These are phyloP conservation scores for Vitellaria paradoxa DNA, from an alignment of 179 eudicot genomes.

Conservation along the genomic window DNA sequence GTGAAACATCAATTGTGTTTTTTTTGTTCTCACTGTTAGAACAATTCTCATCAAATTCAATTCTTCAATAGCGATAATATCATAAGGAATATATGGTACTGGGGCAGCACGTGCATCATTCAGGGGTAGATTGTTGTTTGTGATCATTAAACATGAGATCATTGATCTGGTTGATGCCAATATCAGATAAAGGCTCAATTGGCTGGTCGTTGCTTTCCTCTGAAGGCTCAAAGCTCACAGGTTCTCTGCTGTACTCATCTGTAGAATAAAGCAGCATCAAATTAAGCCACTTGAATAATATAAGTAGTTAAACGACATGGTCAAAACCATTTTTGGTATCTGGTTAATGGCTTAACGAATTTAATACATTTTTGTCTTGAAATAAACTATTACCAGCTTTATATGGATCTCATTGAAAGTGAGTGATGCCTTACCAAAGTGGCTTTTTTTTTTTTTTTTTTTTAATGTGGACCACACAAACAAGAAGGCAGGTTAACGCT, in stretches of 20 bases:
- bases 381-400: not conserved
- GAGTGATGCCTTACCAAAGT: not conserved
- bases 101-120: not conserved
- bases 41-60: conserved; percentile 2
- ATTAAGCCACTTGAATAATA: not conserved
- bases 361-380: not conserved
- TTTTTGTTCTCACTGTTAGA: not conserved
- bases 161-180: conserved; percentile 64
- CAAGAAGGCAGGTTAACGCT: conserved; percentile 10
- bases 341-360: not conserved
- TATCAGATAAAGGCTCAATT: conserved; percentile 82
- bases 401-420: not conserved
- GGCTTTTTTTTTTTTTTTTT: too few species aligned
- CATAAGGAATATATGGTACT: not conserved
- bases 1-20: not conserved
- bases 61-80: not conserved
- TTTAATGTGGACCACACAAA: too few species aligned
- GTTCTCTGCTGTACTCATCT: conserved; percentile 66
- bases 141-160: conserved; percentile 59
- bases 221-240: conserved; percentile 25
- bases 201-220: conserved; percentile 56
- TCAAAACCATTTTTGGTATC: not conserved
- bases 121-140: conserved; percentile 6
- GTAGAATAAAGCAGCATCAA: conserved; percentile 20
- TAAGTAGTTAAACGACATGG: not conserved